These are phyloP conservation scores for Pichia membranifaciens DNA, from an alignment of 805 yeast genomes.

Conservation along the genomic window DNA sequence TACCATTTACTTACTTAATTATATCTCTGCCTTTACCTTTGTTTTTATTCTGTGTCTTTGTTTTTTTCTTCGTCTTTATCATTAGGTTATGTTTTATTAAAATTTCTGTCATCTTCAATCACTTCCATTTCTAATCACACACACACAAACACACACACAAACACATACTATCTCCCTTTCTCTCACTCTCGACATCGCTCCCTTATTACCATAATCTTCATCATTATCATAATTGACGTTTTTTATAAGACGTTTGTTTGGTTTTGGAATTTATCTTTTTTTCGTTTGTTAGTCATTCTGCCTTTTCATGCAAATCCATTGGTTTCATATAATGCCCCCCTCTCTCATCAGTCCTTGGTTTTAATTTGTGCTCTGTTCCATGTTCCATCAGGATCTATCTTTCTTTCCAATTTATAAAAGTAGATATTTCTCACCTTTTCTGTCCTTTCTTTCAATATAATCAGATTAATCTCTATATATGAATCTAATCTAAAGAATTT, in stretches of 20 bases:
- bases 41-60: conserved; percentile 1
- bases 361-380: no score
- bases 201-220: background rate
- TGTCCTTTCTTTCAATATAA: background rate
- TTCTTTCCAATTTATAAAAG: no score
- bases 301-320: background rate
- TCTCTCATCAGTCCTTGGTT: no score
- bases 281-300: background rate
- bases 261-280: conserved; percentile 1
- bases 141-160: no score
- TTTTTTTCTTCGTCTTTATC: conserved; percentile 4
- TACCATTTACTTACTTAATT: background rate
- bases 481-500: background rate
- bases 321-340: no score
- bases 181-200: background rate
- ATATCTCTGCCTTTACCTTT: conserved; percentile 1
- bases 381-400: no score
- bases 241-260: background rate
- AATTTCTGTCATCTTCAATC: background rate
- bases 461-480: no score
- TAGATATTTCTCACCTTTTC: background rate
- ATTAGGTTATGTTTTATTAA: background rate
- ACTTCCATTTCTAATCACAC: conserved; percentile 3
- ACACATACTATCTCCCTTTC: no score
- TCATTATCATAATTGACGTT: background rate